Conservation (phyloP, 345 rosid species). For the Odontarrhena argentea region DNA sequence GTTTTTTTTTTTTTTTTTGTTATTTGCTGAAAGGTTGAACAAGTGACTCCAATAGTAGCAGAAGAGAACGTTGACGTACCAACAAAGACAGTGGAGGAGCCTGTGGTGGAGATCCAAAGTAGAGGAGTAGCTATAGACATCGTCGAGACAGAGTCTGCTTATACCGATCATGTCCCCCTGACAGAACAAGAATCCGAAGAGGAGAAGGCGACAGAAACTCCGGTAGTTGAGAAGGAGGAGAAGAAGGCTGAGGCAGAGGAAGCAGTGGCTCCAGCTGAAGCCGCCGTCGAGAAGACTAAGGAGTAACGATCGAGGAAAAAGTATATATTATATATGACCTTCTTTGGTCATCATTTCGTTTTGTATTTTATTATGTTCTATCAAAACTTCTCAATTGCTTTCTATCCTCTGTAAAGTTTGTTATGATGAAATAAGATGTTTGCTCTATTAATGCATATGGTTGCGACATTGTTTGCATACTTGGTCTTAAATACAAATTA, state of each 20-base stretch:
- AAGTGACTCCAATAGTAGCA: constrained; percentile 36
- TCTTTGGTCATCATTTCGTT: constrained; percentile 27
- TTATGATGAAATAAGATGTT: constrained; percentile 22
- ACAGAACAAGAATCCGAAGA: constrained; percentile 30
- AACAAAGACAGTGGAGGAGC: constrained; percentile 35
- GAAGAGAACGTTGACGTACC: constrained; percentile 38
- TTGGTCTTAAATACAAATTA: neutral
- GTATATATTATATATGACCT: constrained; percentile 3
- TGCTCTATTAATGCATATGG: neutral
- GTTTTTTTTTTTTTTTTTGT: constrained; percentile 5
- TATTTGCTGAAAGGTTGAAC: constrained; percentile 23
- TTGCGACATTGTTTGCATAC: constrained; percentile 12
- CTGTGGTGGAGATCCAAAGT: constrained; percentile 24
- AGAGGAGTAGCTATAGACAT: constrained; percentile 4
- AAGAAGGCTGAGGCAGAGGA: constrained; percentile 20
- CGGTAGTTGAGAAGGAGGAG: constrained; percentile 28
- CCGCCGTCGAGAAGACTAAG: constrained; percentile 27
- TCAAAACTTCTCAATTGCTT: constrained; percentile 2
- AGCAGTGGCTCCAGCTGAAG: constrained; percentile 24
- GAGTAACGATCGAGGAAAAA: constrained; percentile 18
- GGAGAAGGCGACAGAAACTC: constrained; percentile 15
- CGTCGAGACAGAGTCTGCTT: constrained; percentile 13
- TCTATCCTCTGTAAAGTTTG: constrained; percentile 7
- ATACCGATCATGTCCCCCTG: constrained; percentile 4
- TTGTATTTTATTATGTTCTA: neutral